Base-by-base conservation (phyloP, 2,329 filamentous ascomycete species). In the Orbilia quercus region DNA sequence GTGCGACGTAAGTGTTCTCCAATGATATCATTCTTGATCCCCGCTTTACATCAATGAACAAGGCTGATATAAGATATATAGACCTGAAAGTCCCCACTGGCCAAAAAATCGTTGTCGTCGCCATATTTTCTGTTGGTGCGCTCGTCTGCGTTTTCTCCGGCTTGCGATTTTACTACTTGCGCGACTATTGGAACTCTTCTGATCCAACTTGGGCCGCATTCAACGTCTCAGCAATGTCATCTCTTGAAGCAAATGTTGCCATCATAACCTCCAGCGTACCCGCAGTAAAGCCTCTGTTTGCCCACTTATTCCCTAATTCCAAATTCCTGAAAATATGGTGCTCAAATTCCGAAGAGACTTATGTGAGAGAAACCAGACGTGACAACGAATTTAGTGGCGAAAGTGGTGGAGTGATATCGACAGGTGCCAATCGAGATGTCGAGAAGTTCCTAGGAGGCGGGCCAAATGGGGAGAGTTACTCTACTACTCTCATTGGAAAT, bases 241-340 rank as follows among this genome's bases (percentile, higher is more conserved):
- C 60, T 0, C 69, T 75, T n/a, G 74, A 75, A 45, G 53, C 64
- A 1, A 74, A 75, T 23, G 58, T 74, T 7, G 74, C 59, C 6
- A 75, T 75, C 14, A 64, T 74, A 20, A 70, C 69, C 1, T 64
- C 67, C 4, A 74, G 67, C 20, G 47, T 53, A 1, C 74, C 74
- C 1, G 58, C 63, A 5, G 44, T 75, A 11, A 75, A 75, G 20
- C 73, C 73, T 2, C 14, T 75, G 12, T 55, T 75, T 9, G 63
- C 36, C 2, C 54, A 47, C 11, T 31, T 53, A 5, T 63, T 74
- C 58, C 64, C 63, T 1, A 23, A 45, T 31, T 53, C 11, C 6
- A 64, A 53, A 28, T 64, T 57, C 18, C 20, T 71, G 3, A 63
- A 58, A 25, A 45, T 36, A 0, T 14, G 50, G 7, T 48, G 20